Base-by-base conservation (phyloP, 2,329 filamentous ascomycete genomes). In the Pochonia chlamydosporia region DNA sequence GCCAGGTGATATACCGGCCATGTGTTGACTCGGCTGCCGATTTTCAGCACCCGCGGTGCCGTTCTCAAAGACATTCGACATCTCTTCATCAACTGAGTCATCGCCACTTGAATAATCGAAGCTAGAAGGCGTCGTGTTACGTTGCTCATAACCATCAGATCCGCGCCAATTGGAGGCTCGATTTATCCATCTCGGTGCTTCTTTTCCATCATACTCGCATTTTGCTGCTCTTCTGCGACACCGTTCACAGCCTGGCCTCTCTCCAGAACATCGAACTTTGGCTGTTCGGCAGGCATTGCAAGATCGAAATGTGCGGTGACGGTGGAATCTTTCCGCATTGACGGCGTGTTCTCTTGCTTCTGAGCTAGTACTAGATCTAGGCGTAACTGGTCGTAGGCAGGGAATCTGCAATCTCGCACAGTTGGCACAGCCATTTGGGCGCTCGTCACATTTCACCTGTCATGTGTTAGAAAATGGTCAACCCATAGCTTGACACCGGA, bases 391-490 rank as follows among this genome's bases (percentile, higher is more conserved):
- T 25, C 36, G 20, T 46, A 26, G 9, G 26, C 23, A 24, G 28
- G 23, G 33, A 43, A 52, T 26, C 46, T 51, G 49, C 16, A 55
- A 35, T 31, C 42, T 46, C 28, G 48, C 49, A 25, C 53, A 53
- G 31, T 53, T 55, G 9, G 25, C 28, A 28, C 53, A 55, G 21
- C 42, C 46, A 26, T 46, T 37, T 7, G 33, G 47, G 13, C 53
- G 47, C 36, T 55, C 53, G 39, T 55, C 53, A 23, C 53, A 55
- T 48, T 55, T 55, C 28, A 55, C 53, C 49, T 53, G 18, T 21
- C 10, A n/a, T n/a, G n/a, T n/a, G n/a, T n/a, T n/a, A n/a, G n/a
- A n/a, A n/a, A n/a, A n/a, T n/a, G n/a, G n/a, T n/a, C n/a, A n/a
- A n/a, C n/a, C n/a, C n/a, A n/a, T n/a, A n/a, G n/a, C n/a, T n/a